These are phyloP conservation scores for Cyclocybe cylindracea DNA, from an alignment of 768 basidiomycete genomes.

Conservation along the genomic window DNA sequence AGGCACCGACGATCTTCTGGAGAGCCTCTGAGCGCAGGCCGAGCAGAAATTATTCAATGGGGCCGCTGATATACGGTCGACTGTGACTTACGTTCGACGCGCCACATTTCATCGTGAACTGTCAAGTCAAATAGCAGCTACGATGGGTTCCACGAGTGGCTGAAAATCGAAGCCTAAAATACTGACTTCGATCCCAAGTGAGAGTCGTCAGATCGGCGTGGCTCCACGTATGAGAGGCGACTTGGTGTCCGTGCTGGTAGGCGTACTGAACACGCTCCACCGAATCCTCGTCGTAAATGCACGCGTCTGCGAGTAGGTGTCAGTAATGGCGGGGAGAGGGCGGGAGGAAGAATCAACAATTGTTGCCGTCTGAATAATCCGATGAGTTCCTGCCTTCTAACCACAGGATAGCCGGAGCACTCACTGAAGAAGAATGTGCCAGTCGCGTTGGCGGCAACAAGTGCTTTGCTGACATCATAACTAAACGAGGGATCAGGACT, in stretches of 20 bases:
- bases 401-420: conserved; percentile 6
- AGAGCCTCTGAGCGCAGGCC: conserved; percentile 34
- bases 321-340: background rate
- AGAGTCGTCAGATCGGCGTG: conserved; percentile 41
- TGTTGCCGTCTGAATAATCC: conserved; percentile 34
- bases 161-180: background rate
- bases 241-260: conserved; percentile 40
- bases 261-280: conserved; percentile 36
- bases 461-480: conserved; percentile 35
- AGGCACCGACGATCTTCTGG: conserved; percentile 40
- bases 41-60: background rate
- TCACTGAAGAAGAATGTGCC: conserved; percentile 50
- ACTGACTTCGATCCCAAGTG: conserved; percentile 40
- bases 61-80: background rate
- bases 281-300: conserved; percentile 37
- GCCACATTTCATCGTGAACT: conserved; percentile 50
- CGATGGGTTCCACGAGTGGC: background rate
- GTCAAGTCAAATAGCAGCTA: background rate
- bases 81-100: conserved; percentile 37
- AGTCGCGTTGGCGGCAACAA: conserved; percentile 32
- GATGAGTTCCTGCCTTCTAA: background rate
- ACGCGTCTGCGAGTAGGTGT: conserved; percentile 25
- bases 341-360: conserved; percentile 26
- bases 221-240: conserved; percentile 48
- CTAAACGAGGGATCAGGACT: conserved; percentile 13